Percentiles rank a stretch among this genome's conserved stretches.
These are phyloP conservation scores for Aspergillus sp. DNA, from an alignment of 2,329 filamentous ascomycete species.

Conservation along the genomic window DNA sequence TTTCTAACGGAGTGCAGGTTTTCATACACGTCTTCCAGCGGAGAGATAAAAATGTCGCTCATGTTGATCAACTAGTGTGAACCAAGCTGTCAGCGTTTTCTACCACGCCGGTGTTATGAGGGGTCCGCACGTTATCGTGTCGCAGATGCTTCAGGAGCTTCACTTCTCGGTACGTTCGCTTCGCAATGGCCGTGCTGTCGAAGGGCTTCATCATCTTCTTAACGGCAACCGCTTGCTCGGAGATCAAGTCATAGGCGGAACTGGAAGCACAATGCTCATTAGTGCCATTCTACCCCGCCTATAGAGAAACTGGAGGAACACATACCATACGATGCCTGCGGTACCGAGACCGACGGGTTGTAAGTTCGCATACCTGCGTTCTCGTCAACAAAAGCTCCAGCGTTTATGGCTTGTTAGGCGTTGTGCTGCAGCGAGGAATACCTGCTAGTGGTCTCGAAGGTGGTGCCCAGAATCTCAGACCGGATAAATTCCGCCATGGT, in stretches of 20 bases:
- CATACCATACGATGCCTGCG: slow-evolving; percentile 94
- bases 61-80: slow-evolving; percentile 83
- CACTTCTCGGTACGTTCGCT: slow-evolving; percentile 94
- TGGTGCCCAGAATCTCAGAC: slow-evolving; percentile 98
- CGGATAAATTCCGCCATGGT: slow-evolving; percentile 98
- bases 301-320: background rate
- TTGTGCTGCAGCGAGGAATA: background rate
- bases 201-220: slow-evolving; percentile 99
- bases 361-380: slow-evolving; percentile 85
- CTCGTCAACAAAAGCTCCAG: slow-evolving; percentile 29
- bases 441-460: slow-evolving; percentile 99
- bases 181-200: slow-evolving; percentile 94
- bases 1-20: background rate
- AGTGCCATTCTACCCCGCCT: background rate
- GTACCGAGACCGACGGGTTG: slow-evolving; percentile 99
- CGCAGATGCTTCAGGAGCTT: slow-evolving; percentile 95
- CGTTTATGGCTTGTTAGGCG: background rate
- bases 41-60: slow-evolving; percentile 99
- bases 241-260: slow-evolving; percentile 96
- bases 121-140: slow-evolving; percentile 84
- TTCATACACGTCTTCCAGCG: slow-evolving; percentile 93
- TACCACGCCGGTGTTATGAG: background rate
- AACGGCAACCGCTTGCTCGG: slow-evolving; percentile 91
- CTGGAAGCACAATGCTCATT: slow-evolving; percentile 52
- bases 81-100: slow-evolving; percentile 18